These are phyloP conservation scores for Arabis alpina DNA, from an alignment of 345 rosid genomes.

Conservation along the genomic window DNA sequence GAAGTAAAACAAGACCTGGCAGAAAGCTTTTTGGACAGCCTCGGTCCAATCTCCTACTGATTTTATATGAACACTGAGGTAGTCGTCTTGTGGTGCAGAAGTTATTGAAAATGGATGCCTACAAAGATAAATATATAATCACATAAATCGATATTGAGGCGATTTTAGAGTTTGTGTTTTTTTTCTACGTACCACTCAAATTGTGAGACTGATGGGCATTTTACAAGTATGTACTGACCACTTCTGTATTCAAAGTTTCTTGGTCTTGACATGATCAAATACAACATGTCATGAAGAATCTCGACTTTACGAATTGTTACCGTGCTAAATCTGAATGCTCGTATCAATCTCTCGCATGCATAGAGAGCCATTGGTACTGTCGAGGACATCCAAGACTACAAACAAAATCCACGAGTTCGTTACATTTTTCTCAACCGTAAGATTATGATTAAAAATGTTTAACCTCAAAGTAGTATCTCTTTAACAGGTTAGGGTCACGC, in stretches of 20 bases:
- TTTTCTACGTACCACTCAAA: constrained; percentile 61
- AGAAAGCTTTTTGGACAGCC: constrained; percentile 66
- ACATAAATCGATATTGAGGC: background rate
- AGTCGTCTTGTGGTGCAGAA: constrained; percentile 84
- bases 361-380: constrained; percentile 59
- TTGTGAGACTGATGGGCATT: constrained; percentile 72
- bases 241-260: constrained; percentile 76
- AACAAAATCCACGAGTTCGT: constrained; percentile 1
- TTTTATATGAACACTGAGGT: constrained; percentile 81
- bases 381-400: constrained; percentile 78
- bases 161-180: constrained; percentile 12
- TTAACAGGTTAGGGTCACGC: constrained; percentile 51
- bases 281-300: constrained; percentile 69
- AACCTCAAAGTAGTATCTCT: constrained; percentile 36
- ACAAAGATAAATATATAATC: constrained; percentile 50
- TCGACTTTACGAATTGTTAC: constrained; percentile 61
- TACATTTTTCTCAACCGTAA: background rate
- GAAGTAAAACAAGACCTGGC: constrained; percentile 48
- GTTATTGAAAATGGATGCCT: constrained; percentile 97
- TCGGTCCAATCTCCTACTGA: constrained; percentile 85
- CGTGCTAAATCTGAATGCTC: constrained; percentile 67
- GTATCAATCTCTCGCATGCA: constrained; percentile 54
- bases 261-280: constrained; percentile 75
- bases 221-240: constrained; percentile 91
- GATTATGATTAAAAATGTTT: background rate